These are phyloP conservation scores for Diplodia corticola DNA, from an alignment of 2,329 filamentous ascomycete genomes.

Conservation along the genomic window DNA sequence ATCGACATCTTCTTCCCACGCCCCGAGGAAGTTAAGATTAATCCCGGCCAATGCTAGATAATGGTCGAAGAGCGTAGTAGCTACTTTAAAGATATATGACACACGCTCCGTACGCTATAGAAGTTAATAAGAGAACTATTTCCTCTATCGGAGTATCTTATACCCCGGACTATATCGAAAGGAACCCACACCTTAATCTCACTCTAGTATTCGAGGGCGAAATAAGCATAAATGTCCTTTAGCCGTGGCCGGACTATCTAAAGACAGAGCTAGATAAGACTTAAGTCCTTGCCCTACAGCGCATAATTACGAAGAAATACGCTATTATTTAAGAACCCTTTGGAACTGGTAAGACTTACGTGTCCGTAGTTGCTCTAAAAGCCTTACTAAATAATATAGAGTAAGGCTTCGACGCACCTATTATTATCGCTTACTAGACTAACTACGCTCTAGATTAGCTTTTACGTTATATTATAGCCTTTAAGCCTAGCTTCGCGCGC, in stretches of 20 bases:
- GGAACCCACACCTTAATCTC: slow-evolving; percentile 54
- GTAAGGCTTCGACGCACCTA: slow-evolving; percentile 57
- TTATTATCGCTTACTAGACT: slow-evolving; percentile 81
- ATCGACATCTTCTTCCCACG: slow-evolving; percentile 74
- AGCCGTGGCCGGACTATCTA: slow-evolving; percentile 53
- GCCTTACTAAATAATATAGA: slow-evolving; percentile 62
- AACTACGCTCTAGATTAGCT: slow-evolving; percentile 90
- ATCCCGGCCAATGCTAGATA: slow-evolving; percentile 67
- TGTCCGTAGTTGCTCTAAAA: slow-evolving; percentile 71
- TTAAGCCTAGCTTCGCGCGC: slow-evolving; percentile 64
- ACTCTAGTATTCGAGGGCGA: slow-evolving; percentile 41
- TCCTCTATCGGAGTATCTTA: slow-evolving; percentile 63
- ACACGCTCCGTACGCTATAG: slow-evolving; percentile 74
- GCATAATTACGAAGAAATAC: slow-evolving; percentile 70
- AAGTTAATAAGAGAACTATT: slow-evolving; percentile 60
- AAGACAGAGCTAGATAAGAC: slow-evolving; percentile 63
- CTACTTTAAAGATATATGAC: slow-evolving; percentile 75
- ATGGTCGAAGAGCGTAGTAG: slow-evolving; percentile 76
- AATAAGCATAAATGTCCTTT: slow-evolving; percentile 55
- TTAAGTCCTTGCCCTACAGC: slow-evolving; percentile 66
- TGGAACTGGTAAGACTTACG: slow-evolving; percentile 77
- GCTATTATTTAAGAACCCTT: slow-evolving; percentile 84
- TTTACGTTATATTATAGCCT: slow-evolving; percentile 61
- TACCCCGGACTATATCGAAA: slow-evolving; percentile 57
- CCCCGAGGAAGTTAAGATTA: slow-evolving; percentile 62